Conservation (phyloP, 208 protist species). For the Leishmania braziliensis region DNA sequence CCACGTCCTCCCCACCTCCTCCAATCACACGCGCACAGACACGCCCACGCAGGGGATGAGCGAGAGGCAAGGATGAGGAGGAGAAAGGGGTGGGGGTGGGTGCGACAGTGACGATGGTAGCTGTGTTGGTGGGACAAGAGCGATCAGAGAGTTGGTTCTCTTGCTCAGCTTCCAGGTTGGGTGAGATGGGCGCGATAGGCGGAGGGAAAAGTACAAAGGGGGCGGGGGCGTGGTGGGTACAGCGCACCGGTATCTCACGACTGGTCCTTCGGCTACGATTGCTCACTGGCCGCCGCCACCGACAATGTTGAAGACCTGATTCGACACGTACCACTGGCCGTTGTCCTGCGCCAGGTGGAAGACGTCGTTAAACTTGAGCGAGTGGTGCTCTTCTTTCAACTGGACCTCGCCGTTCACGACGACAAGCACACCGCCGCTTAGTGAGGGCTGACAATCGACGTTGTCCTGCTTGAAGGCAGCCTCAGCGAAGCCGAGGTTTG, state of each 20-base stretch:
- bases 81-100: background rate
- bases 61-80: background rate
- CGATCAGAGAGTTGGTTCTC: background rate
- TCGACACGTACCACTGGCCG: slow-evolving; percentile 85
- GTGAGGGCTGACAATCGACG: slow-evolving; percentile 82
- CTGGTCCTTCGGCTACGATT: background rate
- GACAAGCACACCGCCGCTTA: slow-evolving; percentile 74
- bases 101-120: background rate
- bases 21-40: background rate
- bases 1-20: background rate
- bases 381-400: slow-evolving; percentile 77
- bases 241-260: background rate
- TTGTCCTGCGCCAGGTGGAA: slow-evolving; percentile 82
- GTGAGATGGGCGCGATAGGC: background rate
- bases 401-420: slow-evolving; percentile 87
- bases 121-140: background rate
- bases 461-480: slow-evolving; percentile 78
- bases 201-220: background rate
- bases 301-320: slow-evolving; percentile 91
- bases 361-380: slow-evolving; percentile 90
- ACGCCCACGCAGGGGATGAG: background rate
- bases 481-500: slow-evolving; percentile 75
- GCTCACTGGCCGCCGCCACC: slow-evolving; percentile 75
- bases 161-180: background rate
- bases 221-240: background rate